Evolutionary conservation across 805 yeast genomes (phyloP).

Genomic region (Brettanomyces bruxellensis): DNA sequence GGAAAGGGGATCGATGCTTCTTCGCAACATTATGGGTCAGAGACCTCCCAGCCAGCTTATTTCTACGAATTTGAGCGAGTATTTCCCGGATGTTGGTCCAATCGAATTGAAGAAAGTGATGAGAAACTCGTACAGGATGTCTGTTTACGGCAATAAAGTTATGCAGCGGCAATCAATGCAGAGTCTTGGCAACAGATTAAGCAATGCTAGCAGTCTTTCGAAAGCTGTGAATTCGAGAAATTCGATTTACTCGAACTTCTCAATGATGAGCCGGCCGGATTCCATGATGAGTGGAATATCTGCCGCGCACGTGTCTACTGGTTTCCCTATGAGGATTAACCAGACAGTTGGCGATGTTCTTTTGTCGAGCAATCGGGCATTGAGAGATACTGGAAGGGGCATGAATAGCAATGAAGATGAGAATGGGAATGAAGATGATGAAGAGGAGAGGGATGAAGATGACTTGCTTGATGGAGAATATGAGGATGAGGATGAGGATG

Average conservation of each 20-base stretch:
- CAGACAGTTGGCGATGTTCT: slow-evolving; percentile 60
- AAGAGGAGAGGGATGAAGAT: not conserved
- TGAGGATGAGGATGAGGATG: slow-evolving; percentile 1
- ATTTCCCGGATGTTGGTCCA: slow-evolving; percentile 78
- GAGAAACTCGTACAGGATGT: slow-evolving; percentile 74
- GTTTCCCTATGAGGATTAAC: slow-evolving; percentile 18
- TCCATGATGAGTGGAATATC: slow-evolving; percentile 9
- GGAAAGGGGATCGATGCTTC: slow-evolving; percentile 5
- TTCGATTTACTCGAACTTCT: slow-evolving; percentile 16
- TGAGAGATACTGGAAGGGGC: slow-evolving; percentile 22
- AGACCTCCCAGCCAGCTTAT: slow-evolving; percentile 92
- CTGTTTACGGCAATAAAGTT: slow-evolving; percentile 33
- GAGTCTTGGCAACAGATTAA: slow-evolving; percentile 3
- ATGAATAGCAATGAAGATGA: not conserved
- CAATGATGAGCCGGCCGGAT: slow-evolving; percentile 10
- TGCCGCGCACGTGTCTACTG: slow-evolving; percentile 22
- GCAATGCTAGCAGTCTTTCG: slow-evolving; percentile 4
- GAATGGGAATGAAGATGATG: slow-evolving; percentile 4
- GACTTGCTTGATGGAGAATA: slow-evolving; percentile 13
- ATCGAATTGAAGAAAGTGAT: slow-evolving; percentile 70
- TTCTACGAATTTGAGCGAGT: slow-evolving; percentile 80
- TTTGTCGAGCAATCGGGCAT: slow-evolving; percentile 48
- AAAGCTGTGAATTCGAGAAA: slow-evolving; percentile 6
- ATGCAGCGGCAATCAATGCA: slow-evolving; percentile 7
- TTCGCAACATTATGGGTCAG: slow-evolving; percentile 56